Base-by-base conservation (phyloP, 495 filamentous ascomycete genomes). In the Geoglossum glabrum region DNA sequence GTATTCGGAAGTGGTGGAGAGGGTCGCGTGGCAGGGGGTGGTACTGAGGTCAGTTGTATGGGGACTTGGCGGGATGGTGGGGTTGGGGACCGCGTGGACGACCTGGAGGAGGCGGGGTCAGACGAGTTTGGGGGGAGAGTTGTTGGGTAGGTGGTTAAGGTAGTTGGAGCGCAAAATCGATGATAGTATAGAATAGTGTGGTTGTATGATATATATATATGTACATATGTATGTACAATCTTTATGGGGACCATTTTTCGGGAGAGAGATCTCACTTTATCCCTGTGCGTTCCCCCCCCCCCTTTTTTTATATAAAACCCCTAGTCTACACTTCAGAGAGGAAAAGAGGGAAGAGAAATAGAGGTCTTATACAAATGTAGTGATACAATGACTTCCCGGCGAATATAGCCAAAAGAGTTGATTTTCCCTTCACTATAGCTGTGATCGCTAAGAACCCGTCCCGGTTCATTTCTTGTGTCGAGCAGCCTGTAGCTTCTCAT, bases 401-500 rank as follows among this genome's bases (percentile, higher is more conserved):
- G 36, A n/a, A n/a, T n/a, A n/a, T n/a, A n/a, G n/a, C n/a, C n/a
- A n/a, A n/a, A n/a, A n/a, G n/a, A n/a, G n/a, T n/a, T n/a, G n/a
- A n/a, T n/a, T n/a, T n/a, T n/a, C n/a, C n/a, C n/a, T n/a, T n/a
- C n/a, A n/a, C n/a, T n/a, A n/a, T n/a, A n/a, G n/a, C n/a, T n/a
- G n/a, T n/a, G n/a, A n/a, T n/a, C n/a, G n/a, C n/a, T n/a, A n/a
- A n/a, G n/a, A n/a, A 8, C 43, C 19, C 43, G 15, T 23, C 43
- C 15, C 15, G 7, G 25, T 31, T 52, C 71, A 82, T 72, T 79
- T 79, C 71, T 83, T 85, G 63, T 82, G 77, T 69, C 83, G 82
- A 60, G 82, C 84, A 59, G 81, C 82, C 65, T 85, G 78, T 66
- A 83, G 83, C 78, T 95, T 94, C 69, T 90, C 72, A 72, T 95